Percentiles rank a stretch among this genome's conserved stretches.
These are phyloP conservation scores for Pterula multifida DNA, from an alignment of 1,284 basidiomycete genomes.

Conservation along the genomic window DNA sequence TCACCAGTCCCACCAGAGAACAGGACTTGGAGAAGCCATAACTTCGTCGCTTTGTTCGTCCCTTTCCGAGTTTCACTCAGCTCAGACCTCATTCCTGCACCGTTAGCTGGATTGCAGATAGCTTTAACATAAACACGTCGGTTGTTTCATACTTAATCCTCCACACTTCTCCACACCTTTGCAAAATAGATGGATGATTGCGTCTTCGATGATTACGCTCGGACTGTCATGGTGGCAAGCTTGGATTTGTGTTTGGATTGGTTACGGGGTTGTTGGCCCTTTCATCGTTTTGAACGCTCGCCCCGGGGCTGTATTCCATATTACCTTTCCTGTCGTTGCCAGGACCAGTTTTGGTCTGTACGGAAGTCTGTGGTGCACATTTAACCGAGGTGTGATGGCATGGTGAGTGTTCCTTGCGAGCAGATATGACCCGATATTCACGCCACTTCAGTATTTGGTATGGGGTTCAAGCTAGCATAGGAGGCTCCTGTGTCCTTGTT, in stretches of 20 bases:
- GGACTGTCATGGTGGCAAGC: slow-evolving; percentile 79
- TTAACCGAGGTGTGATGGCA: slow-evolving; percentile 72
- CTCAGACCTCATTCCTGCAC: slow-evolving; percentile 3
- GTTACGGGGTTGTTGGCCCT: slow-evolving; percentile 60
- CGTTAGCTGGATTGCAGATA: slow-evolving; percentile 66
- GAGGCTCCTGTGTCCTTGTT: slow-evolving; percentile 65
- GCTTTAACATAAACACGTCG: slow-evolving; percentile 72
- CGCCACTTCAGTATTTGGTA: slow-evolving; percentile 53
- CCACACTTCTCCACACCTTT: slow-evolving; percentile 4
- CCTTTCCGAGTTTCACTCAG: neutral
- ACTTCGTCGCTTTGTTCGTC: slow-evolving; percentile 54
- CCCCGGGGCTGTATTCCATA: slow-evolving; percentile 67
- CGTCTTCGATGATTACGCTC: slow-evolving; percentile 61
- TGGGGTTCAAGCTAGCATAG: slow-evolving; percentile 74
- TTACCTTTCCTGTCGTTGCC: slow-evolving; percentile 73
- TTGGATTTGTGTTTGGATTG: slow-evolving; percentile 69
- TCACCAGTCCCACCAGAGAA: slow-evolving; percentile 45
- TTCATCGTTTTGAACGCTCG: slow-evolving; percentile 76
- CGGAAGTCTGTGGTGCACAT: slow-evolving; percentile 73
- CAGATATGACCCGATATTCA: neutral
- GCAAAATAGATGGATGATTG: slow-evolving; percentile 55
- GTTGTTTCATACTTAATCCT: slow-evolving; percentile 18
- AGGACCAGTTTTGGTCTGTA: slow-evolving; percentile 74
- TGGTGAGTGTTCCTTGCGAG: slow-evolving; percentile 34
- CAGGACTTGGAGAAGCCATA: slow-evolving; percentile 47